These are phyloP conservation scores for Zasmidium cellare DNA, from an alignment of 2,329 filamentous ascomycete species.

Conservation along the genomic window DNA sequence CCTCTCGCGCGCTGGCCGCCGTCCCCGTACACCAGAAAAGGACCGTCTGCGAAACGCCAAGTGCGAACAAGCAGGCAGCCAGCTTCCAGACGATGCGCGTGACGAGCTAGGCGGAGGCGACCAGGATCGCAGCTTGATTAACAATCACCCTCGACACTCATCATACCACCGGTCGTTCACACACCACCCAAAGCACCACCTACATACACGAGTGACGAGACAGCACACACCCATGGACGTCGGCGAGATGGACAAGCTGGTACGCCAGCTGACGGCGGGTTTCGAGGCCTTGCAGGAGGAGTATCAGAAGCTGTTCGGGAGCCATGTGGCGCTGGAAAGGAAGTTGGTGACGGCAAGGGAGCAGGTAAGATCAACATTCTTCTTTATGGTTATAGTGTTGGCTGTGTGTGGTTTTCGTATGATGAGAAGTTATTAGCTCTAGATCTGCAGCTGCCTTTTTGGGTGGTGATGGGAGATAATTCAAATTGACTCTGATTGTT, in stretches of 20 bases:
- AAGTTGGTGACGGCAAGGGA: slow-evolving; percentile 50
- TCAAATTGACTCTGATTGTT: slow-evolving; percentile 45
- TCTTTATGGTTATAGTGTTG: slow-evolving; percentile 1
- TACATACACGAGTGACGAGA: too few relatives aligned
- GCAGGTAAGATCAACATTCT: slow-evolving; percentile 44
- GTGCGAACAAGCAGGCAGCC: not conserved
- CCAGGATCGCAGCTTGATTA: not conserved
- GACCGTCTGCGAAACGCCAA: not conserved
- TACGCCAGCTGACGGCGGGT: slow-evolving; percentile 45
- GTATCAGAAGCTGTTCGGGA: slow-evolving; percentile 47
- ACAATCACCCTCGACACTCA: not conserved
- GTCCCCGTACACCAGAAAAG: not conserved
- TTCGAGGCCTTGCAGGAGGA: slow-evolving; percentile 50
- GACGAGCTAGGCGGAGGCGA: not conserved
- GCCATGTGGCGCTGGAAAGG: slow-evolving; percentile 47
- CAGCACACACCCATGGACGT: slow-evolving; percentile 14
- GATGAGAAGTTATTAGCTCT: slow-evolving; percentile 50
- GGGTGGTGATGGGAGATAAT: slow-evolving; percentile 46
- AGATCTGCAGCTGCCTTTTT: slow-evolving; percentile 50
- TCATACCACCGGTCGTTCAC: not conserved
- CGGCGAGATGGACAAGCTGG: slow-evolving; percentile 24
- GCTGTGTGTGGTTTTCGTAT: slow-evolving; percentile 17
- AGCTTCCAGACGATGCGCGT: not conserved
- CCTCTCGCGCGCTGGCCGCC: not conserved
- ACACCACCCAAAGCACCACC: not conserved